Percentiles rank a stretch among this genome's conserved stretches.
These are phyloP conservation scores for Asterochloris erici DNA, from an alignment of 139 green algal species.

Conservation along the genomic window DNA sequence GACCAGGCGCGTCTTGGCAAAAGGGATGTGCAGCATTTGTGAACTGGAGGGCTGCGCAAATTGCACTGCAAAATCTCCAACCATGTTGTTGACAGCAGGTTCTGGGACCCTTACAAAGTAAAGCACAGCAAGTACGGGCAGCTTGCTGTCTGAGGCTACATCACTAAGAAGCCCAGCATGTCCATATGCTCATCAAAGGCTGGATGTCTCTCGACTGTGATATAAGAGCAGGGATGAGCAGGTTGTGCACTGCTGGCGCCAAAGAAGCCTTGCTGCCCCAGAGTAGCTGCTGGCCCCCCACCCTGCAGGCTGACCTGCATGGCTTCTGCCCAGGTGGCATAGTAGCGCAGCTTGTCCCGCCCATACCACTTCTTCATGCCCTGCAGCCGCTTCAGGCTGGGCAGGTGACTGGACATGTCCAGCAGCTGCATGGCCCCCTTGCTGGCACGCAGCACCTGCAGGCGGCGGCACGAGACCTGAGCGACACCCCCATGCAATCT, in stretches of 20 bases:
- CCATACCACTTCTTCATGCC: conserved; percentile 83
- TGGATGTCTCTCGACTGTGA: no score
- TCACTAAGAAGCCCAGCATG: neutral
- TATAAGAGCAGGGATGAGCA: neutral
- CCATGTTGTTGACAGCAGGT: no score
- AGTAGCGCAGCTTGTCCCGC: conserved; percentile 57
- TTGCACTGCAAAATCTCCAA: no score
- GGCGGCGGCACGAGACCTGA: neutral
- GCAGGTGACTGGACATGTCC: conserved; percentile 74
- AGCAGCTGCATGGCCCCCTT: conserved; percentile 78
- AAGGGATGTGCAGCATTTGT: neutral
- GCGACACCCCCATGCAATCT: neutral
- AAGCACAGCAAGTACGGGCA: no score
- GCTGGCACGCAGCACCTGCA: conserved; percentile 45
- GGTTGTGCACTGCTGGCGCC: neutral
- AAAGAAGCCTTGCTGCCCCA: neutral
- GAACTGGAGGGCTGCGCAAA: neutral
- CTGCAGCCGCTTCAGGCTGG: conserved; percentile 67
- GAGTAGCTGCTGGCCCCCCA: neutral
- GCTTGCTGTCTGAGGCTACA: neutral
- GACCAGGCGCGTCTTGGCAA: neutral
- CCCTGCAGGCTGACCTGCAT: conserved; percentile 1
- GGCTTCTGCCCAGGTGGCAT: conserved; percentile 58
- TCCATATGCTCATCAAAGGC: neutral
- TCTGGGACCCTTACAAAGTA: no score